Evolutionary conservation across 305 asterid genomes (phyloP), one percentile per base, ranked within the genome.

Genomic region (Fraxinus baroniana): DNA sequence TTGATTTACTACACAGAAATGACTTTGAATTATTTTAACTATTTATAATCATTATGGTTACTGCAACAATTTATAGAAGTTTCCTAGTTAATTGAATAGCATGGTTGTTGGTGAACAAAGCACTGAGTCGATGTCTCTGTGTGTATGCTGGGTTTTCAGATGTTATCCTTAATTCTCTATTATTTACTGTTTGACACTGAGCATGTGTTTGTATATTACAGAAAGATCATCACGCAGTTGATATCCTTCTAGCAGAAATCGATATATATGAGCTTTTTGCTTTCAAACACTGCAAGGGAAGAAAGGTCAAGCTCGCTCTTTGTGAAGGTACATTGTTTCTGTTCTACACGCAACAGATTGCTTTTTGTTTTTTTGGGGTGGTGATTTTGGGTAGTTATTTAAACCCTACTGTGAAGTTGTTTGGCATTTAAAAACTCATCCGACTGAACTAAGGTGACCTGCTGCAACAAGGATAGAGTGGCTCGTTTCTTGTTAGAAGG

Each of bases 211-310:
- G 60, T 64, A 68, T 87, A 82, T 82, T 87, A 75, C 97, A 97
- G 97, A 92, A 86, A 72, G 99, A 97, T 80, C 98, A 97, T 89
- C 92, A 93, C 35, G 93, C 98, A 55, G 80, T 97, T 81, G 98
- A 97, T 88, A 88, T 95, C 85, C 97, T 97, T 85, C 94, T 97
- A 70, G 98, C 98, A 85, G 99, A 97, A 89, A 94, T 97, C 77
- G 99, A 97, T 87, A 94, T 97, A 89, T 97, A 97, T 84, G 99
- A 97, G 90, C 93, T 97, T 55, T 97, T 94, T 89, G 94, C 96
- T 85, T 97, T 97, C 89, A 93, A 91, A 83, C 99, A 94, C 86
- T 97, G 99, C 81, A 91, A 92, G 84, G 97, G 98, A 88, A 92
- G 99, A 88, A 94, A 89, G 91, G 94, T 92, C 84, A 92, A 94